These are phyloP conservation scores for Peniophora sp. DNA, from an alignment of 1,284 basidiomycete species.

Conservation along the genomic window DNA sequence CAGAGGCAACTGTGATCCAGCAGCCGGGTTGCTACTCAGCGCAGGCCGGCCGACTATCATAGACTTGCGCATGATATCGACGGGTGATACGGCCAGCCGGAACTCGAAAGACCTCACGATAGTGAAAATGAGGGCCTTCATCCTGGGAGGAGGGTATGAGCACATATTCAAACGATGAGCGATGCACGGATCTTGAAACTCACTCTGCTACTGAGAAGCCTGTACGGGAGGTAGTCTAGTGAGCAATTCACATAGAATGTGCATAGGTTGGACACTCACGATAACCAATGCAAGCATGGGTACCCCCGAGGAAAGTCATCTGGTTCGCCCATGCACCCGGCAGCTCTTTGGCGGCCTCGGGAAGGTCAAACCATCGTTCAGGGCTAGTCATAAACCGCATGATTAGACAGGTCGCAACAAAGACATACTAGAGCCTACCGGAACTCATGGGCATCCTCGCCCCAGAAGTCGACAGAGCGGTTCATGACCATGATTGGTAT, in stretches of 20 bases:
- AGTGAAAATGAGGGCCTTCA: conserved; percentile 49
- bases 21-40: conserved; percentile 16
- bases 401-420: background rate
- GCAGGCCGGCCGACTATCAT: conserved; percentile 24
- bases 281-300: conserved; percentile 36
- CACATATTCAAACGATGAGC: too few relatives aligned
- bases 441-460: conserved; percentile 45
- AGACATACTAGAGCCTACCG: conserved; percentile 23
- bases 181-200: too few relatives aligned
- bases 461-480: conserved; percentile 40
- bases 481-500: conserved; percentile 45
- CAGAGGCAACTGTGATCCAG: conserved; percentile 23
- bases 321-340: conserved; percentile 32
- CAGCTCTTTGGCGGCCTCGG: conserved; percentile 17
- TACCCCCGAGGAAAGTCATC: conserved; percentile 28
- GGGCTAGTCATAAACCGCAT: conserved; percentile 16
- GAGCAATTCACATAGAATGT: too few relatives aligned
- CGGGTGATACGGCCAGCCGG: conserved; percentile 35
- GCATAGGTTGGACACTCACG: conserved; percentile 6
- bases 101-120: conserved; percentile 52
- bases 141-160: conserved; percentile 20
- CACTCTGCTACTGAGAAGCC: too few relatives aligned
- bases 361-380: conserved; percentile 23
- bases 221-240: too few relatives aligned
- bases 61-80: conserved; percentile 26